These are phyloP conservation scores for Polytolypa hystricis DNA, from an alignment of 2,329 filamentous ascomycete genomes.

Conservation along the genomic window DNA sequence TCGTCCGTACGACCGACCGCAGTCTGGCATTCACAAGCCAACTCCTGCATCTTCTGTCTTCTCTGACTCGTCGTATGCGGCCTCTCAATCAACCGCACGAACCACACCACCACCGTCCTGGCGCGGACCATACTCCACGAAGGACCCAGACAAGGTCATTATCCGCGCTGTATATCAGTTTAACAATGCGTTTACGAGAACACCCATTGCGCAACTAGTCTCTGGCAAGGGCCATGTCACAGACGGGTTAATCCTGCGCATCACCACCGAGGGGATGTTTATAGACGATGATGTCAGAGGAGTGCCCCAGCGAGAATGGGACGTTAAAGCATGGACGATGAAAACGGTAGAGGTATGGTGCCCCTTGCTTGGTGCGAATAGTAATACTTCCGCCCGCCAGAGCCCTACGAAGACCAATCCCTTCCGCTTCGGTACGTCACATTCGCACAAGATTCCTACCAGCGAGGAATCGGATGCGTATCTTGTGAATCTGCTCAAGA, in stretches of 20 bases:
- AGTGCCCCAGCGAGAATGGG: slow-evolving; percentile 94
- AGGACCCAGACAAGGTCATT: slow-evolving; percentile 90
- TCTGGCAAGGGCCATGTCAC: slow-evolving; percentile 77
- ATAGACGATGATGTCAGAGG: slow-evolving; percentile 90
- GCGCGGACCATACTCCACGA: slow-evolving; percentile 69
- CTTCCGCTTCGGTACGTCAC: slow-evolving; percentile 36
- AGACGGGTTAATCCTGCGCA: slow-evolving; percentile 81
- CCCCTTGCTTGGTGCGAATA: slow-evolving; percentile 45
- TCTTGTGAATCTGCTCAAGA: slow-evolving; percentile 49
- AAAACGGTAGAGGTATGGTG: slow-evolving; percentile 86
- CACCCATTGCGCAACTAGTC: slow-evolving; percentile 81
- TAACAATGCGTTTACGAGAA: slow-evolving; percentile 77
- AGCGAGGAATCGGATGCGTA: slow-evolving; percentile 58
- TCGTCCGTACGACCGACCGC: slow-evolving; percentile 64
- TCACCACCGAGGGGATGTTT: slow-evolving; percentile 89
- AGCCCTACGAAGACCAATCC: slow-evolving; percentile 19
- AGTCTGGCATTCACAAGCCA: slow-evolving; percentile 43
- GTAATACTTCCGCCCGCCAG: slow-evolving; percentile 20
- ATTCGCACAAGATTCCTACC: slow-evolving; percentile 42
- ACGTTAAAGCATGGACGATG: slow-evolving; percentile 95
- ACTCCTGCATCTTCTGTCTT: slow-evolving; percentile 60
- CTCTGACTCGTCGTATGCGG: slow-evolving; percentile 78
- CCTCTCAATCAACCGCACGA: slow-evolving; percentile 70
- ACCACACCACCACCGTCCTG: slow-evolving; percentile 75
- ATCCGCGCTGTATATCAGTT: slow-evolving; percentile 89